Conservation (phyloP, 78 protist genomes). For the slime mould (Dictyostelium discoideum) region dicty_2.7 NC_007088.5:2947001-2947500, state of each 20-base stretch:
- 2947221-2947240: slow-evolving; percentile 1
- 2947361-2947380: neutral
- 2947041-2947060: neutral
- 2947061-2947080: neutral
- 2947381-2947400: neutral
- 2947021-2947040: neutral
- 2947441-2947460: neutral
- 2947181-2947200: neutral
- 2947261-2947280: neutral
- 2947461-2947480: too few species aligned
- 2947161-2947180: neutral
- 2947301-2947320: too few species aligned
- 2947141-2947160: neutral
- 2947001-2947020: neutral
- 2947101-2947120: neutral
- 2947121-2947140: neutral
- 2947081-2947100: neutral
- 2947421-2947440: neutral
- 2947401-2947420: neutral
- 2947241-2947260: slow-evolving; percentile 12
- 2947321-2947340: neutral
- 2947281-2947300: neutral
- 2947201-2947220: neutral
- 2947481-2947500: too few species aligned
- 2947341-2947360: neutral